Evolutionary conservation across 106 monocot species (phyloP).

Genomic region (Vanilla planifolia): DNA sequence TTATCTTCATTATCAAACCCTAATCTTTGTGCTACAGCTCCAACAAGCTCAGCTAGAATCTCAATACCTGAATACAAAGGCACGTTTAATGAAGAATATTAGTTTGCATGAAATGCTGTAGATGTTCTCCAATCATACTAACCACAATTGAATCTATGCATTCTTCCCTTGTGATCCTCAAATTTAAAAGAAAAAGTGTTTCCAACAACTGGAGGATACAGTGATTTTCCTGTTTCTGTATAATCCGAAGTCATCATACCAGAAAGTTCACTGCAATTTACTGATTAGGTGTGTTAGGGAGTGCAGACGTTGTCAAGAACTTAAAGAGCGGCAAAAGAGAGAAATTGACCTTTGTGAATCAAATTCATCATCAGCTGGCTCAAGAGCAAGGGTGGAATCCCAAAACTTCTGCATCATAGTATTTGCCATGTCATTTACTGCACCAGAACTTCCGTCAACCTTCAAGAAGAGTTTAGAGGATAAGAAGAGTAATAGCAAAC

Average conservation of each 20-base stretch:
- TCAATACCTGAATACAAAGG: conserved; percentile 45
- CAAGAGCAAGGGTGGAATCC: conserved; percentile 93
- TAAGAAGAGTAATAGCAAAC: not conserved
- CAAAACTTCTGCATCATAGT: conserved; percentile 96
- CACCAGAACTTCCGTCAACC: conserved; percentile 66
- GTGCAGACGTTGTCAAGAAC: not conserved
- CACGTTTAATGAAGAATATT: not conserved
- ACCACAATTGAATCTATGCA: conserved; percentile 90
- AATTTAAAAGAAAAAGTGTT: conserved; percentile 81
- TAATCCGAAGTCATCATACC: conserved; percentile 63
- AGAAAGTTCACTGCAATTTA: conserved; percentile 62
- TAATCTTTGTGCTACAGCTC: conserved; percentile 52
- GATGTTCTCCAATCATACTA: conserved; percentile 13
- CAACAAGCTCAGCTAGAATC: conserved; percentile 53
- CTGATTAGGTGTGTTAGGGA: not conserved
- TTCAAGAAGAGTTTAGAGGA: conserved; percentile 17
- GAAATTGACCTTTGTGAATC: conserved; percentile 58
- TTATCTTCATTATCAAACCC: conserved; percentile 28
- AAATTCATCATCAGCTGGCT: conserved; percentile 77
- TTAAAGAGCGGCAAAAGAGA: not conserved
- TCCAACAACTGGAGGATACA: conserved; percentile 60
- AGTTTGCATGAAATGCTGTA: no score
- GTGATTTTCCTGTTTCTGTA: conserved; percentile 43
- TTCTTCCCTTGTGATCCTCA: conserved; percentile 55
- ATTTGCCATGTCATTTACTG: conserved; percentile 62